Percentiles rank a stretch among this genome's conserved stretches.
Conservation (phyloP, 768 basidiomycete species). For the Amanita brunnescens region DNA sequence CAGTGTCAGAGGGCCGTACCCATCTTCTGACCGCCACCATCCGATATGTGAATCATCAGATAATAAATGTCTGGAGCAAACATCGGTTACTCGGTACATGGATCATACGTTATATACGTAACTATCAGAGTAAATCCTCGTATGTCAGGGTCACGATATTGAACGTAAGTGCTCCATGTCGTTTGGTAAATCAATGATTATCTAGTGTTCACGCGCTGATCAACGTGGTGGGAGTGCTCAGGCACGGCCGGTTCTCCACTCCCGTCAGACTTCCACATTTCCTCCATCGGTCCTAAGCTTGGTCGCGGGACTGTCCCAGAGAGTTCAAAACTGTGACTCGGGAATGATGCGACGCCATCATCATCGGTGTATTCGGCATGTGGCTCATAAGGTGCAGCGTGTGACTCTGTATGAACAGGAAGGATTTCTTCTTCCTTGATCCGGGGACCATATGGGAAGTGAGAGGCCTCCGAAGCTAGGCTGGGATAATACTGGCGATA, state of each 20-base stretch:
- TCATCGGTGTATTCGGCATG: neutral
- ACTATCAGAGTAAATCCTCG: neutral
- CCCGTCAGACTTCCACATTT: constrained; percentile 28
- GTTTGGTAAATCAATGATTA: neutral
- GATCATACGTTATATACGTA: neutral
- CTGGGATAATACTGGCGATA: constrained; percentile 83
- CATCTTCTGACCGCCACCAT: neutral
- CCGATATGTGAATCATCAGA: too few species aligned
- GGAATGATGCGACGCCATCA: constrained; percentile 8
- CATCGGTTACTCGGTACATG: neutral
- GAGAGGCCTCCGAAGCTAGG: constrained; percentile 51
- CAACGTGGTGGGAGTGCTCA: neutral
- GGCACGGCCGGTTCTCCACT: constrained; percentile 5
- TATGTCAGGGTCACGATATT: neutral
- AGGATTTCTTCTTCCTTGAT: constrained; percentile 38
- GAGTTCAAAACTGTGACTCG: constrained; percentile 17
- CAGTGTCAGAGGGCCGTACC: neutral
- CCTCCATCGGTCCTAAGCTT: constrained; percentile 18
- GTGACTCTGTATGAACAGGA: constrained; percentile 22
- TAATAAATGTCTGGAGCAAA: too few species aligned
- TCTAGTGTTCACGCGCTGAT: neutral
- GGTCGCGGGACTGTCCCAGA: constrained; percentile 18
- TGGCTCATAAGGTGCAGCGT: constrained; percentile 11
- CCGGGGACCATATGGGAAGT: constrained; percentile 68
- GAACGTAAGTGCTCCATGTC: neutral